Evolutionary conservation across 192 early-diverging fungal genomes (phyloP), one percentile per base, ranked within the genome.

Genomic region (Linnemannia elongata): DNA sequence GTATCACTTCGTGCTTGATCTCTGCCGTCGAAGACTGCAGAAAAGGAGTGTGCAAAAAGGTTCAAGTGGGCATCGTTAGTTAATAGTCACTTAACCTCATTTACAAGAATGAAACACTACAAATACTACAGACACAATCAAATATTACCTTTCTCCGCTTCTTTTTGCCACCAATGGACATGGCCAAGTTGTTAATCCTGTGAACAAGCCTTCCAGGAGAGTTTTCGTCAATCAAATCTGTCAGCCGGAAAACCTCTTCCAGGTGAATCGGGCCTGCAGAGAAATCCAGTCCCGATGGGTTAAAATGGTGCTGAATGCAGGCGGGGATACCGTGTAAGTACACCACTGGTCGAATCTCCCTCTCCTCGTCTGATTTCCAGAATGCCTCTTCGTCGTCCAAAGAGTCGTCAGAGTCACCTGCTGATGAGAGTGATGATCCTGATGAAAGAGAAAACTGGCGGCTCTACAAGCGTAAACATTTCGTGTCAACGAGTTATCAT

Each of bases 251-350:
- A 41, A 87, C 52, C 68, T 87, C 79, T 35, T 87, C 85, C n/a
- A 87, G 63, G 74, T 87, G 70, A 49, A 87, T 87, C 20, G 85
- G 85, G 35, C 85, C 85, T 45, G 52, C 75, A 5, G 85, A 81
- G 45, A 87, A 87, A 39, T 87, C 85, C 20, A 87, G 79, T 42
- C 85, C 85, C 10, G 85, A 81, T 20, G 85, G 85, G 39, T 79
- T 87, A 36, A 87, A 87, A 24, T 87, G 85, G 27, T 87, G 85
- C n/a, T 87, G 85, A 44, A 87, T 87, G 57, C 85, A 87, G 17
- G 85, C 85, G 2, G 85, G 85, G 44, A 87, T 87, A 24, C 85
- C 85, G 39, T 87, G 85, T 15, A 87, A 68, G 39, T 81, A 68
- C 3, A 87, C 85, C 36, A 78, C 27, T 4, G 80, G 85, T 6